Evolutionary conservation across 768 basidiomycete species (phyloP), one percentile per base, ranked within the genome.

Genomic region (Brasilioporus rufonigricans): DNA sequence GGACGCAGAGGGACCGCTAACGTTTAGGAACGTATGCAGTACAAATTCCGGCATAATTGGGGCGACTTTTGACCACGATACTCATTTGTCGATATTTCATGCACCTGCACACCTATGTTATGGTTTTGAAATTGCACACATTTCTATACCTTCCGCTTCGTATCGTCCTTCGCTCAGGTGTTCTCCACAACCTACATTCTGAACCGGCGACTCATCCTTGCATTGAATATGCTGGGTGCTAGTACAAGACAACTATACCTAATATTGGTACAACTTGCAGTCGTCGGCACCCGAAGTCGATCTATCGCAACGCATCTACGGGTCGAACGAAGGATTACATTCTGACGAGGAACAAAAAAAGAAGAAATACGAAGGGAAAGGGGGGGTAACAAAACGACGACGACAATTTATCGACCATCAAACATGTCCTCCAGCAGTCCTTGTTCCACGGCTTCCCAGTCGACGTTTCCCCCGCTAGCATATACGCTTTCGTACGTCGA

Each of bases 401-500:
- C 24, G 41, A 16, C n/a, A n/a, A 44, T 33, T 59, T 31, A 32
- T 66, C 84, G 80, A 53, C 84, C 84, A 57, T 98, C 94, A 66
- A 98, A 99, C 78, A 98, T 86, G 69, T 98, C 96, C 45, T 83
- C 80, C 71, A 89, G 73, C 44, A 99, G 70, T 6, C 86, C 84
- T 44, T 76, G 77, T 71, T 98, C 96, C 21, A 99, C 87, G 3
- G 85, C 85, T 31, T 85, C 86, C 93, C 92, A 96, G 66, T 98
- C 95, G 19, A 98, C 76, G 52, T 80, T 84, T 0, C 89, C 87
- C 14, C 82, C 83, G 60, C 87, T 87, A 8, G 83, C 82, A 69
- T 98, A 99, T 44, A 96, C 80, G 55, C 88, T 89, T 73, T 98
- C 93, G 67, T 93, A 98, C 11, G 89, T 87, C 5, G 86, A 77